Evolutionary conservation across 495 filamentous ascomycete species (phyloP), one percentile per base, ranked within the genome.

Genomic region (Oidiodendron maius): DNA sequence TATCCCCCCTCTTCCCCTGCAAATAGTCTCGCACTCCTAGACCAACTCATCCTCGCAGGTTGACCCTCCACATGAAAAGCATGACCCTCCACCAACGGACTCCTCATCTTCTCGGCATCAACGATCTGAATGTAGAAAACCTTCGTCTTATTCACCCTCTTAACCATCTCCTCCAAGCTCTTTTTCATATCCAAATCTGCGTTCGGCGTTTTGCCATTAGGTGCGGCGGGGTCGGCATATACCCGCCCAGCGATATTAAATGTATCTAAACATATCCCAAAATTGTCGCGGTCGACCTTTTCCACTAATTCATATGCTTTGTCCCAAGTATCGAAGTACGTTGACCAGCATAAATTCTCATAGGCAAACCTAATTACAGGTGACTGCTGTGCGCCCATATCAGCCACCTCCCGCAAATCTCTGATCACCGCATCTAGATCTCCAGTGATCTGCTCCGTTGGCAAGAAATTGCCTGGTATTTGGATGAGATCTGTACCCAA

Each of bases 61-160:
- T 90, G 84, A 9, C 68, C 74, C 0, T 68, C 50, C 11, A 77
- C 65, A 58, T 84, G 75, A 63, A 79, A 89, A 12, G 74, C 68
- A 59, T 90, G 87, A 8, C 73, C 75, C 32, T 73, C 66, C 1
- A 80, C 63, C 1, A 91, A 64, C 5, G 85, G 84, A 16, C 69
- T 54, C 2, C 52, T 47, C 4, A 89, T 71, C 22, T 74, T 68
- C 59, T 86, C 84, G n/a, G 81, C 87, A 52, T 93, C 86, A 3
- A 85, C 84, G 20, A 91, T 71, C 66, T 93, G 87, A 8, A 91
- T 72, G 52, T 84, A 88, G 58, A 88, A 88, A 4, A 91, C 71
- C 66, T 89, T 90, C 25, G 64, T 59, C 4, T 80, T 64, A 42
- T 87, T 77, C 23, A 90, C 71, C 1, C 65, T 67, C 0, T 64